Evolutionary conservation across 176 grass and related monocot species (phyloP).

Genomic region (Oryza meyeriana): DNA sequence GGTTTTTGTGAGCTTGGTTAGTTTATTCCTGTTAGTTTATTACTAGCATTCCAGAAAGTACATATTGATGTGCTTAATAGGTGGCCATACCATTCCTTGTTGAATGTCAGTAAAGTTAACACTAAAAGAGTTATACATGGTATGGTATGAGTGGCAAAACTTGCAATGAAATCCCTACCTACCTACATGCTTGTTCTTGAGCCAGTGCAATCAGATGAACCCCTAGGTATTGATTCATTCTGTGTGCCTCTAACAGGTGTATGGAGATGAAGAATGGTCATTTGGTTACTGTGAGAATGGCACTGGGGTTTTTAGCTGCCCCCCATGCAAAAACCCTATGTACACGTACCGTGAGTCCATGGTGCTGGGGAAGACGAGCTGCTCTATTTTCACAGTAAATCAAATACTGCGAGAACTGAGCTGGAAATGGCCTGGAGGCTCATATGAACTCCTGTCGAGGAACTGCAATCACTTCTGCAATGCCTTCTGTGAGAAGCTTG

Average conservation of each 20-base stretch:
- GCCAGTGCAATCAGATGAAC: not conserved
- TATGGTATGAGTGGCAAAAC: not conserved
- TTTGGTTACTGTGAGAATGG: slow-evolving; percentile 58
- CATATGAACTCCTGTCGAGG: slow-evolving; percentile 58
- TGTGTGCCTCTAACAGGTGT: slow-evolving; percentile 27
- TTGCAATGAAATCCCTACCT: not conserved
- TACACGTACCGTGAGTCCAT: slow-evolving; percentile 57
- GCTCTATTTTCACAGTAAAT: slow-evolving; percentile 46
- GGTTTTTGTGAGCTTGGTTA: too few species aligned
- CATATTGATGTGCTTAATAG: not conserved
- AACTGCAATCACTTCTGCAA: slow-evolving; percentile 76
- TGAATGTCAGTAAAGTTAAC: not conserved
- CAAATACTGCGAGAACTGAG: slow-evolving; percentile 49
- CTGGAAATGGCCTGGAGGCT: slow-evolving; percentile 48
- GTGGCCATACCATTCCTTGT: not conserved
- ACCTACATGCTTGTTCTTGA: not conserved
- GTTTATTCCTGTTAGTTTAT: too few species aligned
- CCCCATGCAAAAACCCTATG: slow-evolving; percentile 51
- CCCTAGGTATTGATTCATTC: not conserved
- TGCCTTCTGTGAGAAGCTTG: slow-evolving; percentile 50
- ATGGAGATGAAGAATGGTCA: slow-evolving; percentile 65
- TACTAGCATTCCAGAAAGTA: not conserved
- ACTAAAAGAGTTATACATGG: not conserved
- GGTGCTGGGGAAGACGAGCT: slow-evolving; percentile 51
- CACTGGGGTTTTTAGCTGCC: slow-evolving; percentile 57